Base-by-base conservation (phyloP, 179 eudicot genomes). In the Amaranthus tricolor region DNA sequence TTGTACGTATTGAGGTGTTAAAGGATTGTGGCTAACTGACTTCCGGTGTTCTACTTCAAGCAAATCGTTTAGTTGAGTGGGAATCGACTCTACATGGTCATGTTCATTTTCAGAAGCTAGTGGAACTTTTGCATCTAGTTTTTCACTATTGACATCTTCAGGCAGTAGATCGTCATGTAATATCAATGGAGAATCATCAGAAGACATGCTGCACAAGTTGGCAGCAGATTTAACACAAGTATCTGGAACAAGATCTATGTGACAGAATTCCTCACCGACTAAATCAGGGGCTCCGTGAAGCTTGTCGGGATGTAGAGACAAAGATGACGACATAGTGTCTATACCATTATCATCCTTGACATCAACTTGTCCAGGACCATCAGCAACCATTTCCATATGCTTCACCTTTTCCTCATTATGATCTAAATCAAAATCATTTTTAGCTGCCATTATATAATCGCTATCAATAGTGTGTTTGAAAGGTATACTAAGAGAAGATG, bases 31-130 rank as follows among this genome's bases (percentile, higher is more conserved):
- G 17, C 16, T 74, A 45, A 10, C 70, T 73, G 80, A 69, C 78
- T 74, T 77, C 62, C 68, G 68, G 62, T 70, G 77, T 51, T 61
- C 66, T 63, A 76, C 75, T 70, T 80, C 83, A 0, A 49, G 47
- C 53, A 68, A 68, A 74, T 70, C 66, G 63, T 50, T 59, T 76
- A 72, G 76, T 59, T 51, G 20, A 47, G 69, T 61, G 19, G 69
- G 50, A 77, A 67, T 68, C 51, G 81, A 62, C 77, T 86, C 84
- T 8, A 66, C 53, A 85, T 75, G 74, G 66, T 78, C 75, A 71
- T 66, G 9, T 49, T 44, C 70, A 64, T 66, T 58, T 72, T 70
- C 76, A 62, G 68, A 76, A 74, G 74, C 54, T 70, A 48, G 74
- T 58, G 77, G 62, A 57, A 52, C 73, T 63, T 78, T 58, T 11